A percentile compares a stretch with the other conserved stretches of the same genome.
These are phyloP conservation scores for Alisma plantagoaquatica DNA, from an alignment of 106 monocot genomes.

Conservation along the genomic window DNA sequence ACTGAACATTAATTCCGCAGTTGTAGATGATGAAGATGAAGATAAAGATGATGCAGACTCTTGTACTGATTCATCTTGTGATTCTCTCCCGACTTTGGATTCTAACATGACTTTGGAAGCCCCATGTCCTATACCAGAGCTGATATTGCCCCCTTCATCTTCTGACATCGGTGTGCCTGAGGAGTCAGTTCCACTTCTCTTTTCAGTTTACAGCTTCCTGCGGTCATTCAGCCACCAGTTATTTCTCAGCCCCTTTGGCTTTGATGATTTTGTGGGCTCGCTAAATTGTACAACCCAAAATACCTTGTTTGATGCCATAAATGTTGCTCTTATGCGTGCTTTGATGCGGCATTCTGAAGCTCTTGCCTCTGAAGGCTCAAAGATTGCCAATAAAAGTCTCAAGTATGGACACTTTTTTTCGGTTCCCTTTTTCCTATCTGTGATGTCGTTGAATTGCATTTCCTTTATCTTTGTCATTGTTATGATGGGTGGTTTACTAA, in stretches of 20 bases:
- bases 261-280: constrained; percentile 65
- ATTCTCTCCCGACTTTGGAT: not conserved
- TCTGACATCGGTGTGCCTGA: constrained; percentile 55
- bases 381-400: constrained; percentile 42
- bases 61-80: constrained; percentile 46
- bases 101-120: not conserved
- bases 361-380: constrained; percentile 46
- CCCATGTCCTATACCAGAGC: too few relatives aligned
- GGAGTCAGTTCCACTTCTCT: constrained; percentile 38
- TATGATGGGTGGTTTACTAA: too few relatives aligned
- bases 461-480: too few relatives aligned
- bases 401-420: constrained; percentile 23
- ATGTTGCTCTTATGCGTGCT: constrained; percentile 56
- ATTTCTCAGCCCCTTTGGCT: constrained; percentile 70
- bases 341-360: constrained; percentile 61
- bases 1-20: too few relatives aligned
- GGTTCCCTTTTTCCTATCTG: too few relatives aligned
- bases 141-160: constrained; percentile 67
- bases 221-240: constrained; percentile 64
- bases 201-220: constrained; percentile 77
- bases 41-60: constrained; percentile 35
- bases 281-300: constrained; percentile 55
- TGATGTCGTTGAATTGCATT: too few relatives aligned
- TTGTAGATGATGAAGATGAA: too few relatives aligned
- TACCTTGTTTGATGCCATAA: constrained; percentile 56